phyloP scores from a whole-genome alignment of 148 eudicot genomes.

The Nepenthes mirabilis region DNA sequence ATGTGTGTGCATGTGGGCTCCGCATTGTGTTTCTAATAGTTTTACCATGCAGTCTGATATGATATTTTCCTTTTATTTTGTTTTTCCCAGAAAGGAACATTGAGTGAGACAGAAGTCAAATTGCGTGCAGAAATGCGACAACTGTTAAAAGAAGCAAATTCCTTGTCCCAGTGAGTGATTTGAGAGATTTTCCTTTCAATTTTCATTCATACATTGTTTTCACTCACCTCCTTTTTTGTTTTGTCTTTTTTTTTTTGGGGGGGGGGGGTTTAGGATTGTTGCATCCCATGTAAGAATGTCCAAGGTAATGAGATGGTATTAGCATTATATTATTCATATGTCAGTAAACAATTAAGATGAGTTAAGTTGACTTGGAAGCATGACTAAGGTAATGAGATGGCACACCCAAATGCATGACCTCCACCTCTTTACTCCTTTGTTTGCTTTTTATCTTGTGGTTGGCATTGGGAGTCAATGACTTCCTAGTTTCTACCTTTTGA shows the following conservation, averaged over 20 bases:
- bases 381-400: too few species aligned
- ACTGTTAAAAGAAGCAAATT: slow-evolving; percentile 67
- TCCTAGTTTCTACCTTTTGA: too few species aligned
- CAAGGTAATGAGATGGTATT: too few species aligned
- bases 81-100: slow-evolving; percentile 27
- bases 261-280: too few species aligned
- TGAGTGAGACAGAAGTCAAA: slow-evolving; percentile 27
- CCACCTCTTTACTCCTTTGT: too few species aligned
- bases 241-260: not conserved
- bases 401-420: too few species aligned
- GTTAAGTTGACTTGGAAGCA: too few species aligned
- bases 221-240: not conserved
- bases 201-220: not conserved
- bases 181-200: not conserved
- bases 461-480: too few species aligned
- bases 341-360: too few species aligned
- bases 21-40: not conserved
- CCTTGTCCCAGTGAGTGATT: slow-evolving; percentile 63
- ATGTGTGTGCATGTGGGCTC: not conserved
- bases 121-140: slow-evolving; percentile 71
- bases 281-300: too few species aligned
- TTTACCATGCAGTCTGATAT: not conserved
- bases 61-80: not conserved
- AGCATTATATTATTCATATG: too few species aligned
- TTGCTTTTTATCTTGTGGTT: too few species aligned